Evolutionary conservation across 805 yeast genomes (phyloP).

Genomic region (Candida vartiovaarae): DNA sequence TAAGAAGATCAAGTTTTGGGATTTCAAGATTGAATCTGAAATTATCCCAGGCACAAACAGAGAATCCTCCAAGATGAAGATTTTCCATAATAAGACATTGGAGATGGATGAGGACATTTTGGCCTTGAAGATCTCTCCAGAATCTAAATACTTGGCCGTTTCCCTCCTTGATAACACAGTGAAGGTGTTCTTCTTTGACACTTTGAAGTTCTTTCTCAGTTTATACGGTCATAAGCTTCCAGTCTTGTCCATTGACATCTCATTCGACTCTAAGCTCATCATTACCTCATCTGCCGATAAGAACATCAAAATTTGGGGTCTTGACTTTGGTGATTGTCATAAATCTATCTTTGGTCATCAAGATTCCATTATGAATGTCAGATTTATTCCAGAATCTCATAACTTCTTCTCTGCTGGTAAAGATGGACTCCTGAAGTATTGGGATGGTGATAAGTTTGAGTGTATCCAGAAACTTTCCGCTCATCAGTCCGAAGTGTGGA

Average conservation of each 20-base stretch:
- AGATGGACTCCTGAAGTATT: slow-evolving; percentile 83
- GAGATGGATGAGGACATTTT: slow-evolving; percentile 85
- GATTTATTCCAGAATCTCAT: slow-evolving; percentile 78
- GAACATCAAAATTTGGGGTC: slow-evolving; percentile 96
- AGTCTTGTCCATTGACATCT: slow-evolving; percentile 85
- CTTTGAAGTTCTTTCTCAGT: slow-evolving; percentile 80
- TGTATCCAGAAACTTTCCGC: slow-evolving; percentile 81
- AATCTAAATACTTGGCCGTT: slow-evolving; percentile 67
- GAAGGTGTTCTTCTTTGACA: slow-evolving; percentile 82
- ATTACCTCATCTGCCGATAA: slow-evolving; percentile 96
- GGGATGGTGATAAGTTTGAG: slow-evolving; percentile 98
- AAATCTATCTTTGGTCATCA: slow-evolving; percentile 95
- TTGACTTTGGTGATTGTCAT: slow-evolving; percentile 98
- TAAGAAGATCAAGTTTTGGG: slow-evolving; percentile 86
- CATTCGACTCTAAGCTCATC: slow-evolving; percentile 79
- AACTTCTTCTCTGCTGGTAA: slow-evolving; percentile 86
- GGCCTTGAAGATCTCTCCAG: slow-evolving; percentile 74
- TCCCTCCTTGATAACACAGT: slow-evolving; percentile 92
- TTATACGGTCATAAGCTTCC: slow-evolving; percentile 96
- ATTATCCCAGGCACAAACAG: slow-evolving; percentile 61
- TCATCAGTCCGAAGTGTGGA: slow-evolving; percentile 94
- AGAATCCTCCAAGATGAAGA: slow-evolving; percentile 43
- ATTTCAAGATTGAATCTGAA: slow-evolving; percentile 60
- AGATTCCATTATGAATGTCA: slow-evolving; percentile 87
- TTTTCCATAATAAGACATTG: slow-evolving; percentile 71